Evolutionary conservation across 75 land plant species (phyloP).

Genomic region (Azolla pinnata): DNA sequence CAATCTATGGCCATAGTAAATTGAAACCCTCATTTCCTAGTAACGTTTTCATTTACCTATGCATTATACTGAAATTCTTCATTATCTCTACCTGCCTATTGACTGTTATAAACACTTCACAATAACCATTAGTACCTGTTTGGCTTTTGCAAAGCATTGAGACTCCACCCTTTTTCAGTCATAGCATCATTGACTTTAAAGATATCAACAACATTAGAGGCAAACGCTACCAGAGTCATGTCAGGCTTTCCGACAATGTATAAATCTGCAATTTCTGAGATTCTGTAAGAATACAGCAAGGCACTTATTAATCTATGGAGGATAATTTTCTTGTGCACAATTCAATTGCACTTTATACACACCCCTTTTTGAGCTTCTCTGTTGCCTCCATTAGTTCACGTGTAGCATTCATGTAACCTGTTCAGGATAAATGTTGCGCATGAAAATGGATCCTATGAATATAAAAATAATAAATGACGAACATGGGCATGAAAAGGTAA

Average conservation of each 20-base stretch:
- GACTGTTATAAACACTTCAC: too few species aligned
- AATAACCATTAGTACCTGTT: constrained; percentile 47
- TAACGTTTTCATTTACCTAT: too few species aligned
- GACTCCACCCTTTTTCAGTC: constrained; percentile 87
- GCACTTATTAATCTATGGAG: neutral
- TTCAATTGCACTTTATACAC: too few species aligned
- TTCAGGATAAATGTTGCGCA: neutral
- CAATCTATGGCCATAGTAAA: too few species aligned
- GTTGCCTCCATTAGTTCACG: constrained; percentile 70
- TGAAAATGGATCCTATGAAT: too few species aligned
- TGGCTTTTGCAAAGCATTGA: constrained; percentile 95
- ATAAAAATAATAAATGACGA: too few species aligned
- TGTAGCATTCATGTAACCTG: constrained; percentile 75
- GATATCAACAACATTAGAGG: constrained; percentile 67
- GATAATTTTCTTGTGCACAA: too few species aligned
- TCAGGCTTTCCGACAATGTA: constrained; percentile 81
- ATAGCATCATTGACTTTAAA: constrained; percentile 88
- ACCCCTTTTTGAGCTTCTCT: constrained; percentile 71
- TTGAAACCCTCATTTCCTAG: too few species aligned
- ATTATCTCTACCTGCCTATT: too few species aligned
- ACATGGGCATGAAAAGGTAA: too few species aligned
- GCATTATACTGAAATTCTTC: too few species aligned
- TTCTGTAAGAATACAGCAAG: constrained; percentile 33
- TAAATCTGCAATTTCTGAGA: constrained; percentile 63
- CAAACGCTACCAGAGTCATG: constrained; percentile 94